phyloP scores from a whole-genome alignment of 495 filamentous ascomycete genomes.

The Podospora comata region DNA sequence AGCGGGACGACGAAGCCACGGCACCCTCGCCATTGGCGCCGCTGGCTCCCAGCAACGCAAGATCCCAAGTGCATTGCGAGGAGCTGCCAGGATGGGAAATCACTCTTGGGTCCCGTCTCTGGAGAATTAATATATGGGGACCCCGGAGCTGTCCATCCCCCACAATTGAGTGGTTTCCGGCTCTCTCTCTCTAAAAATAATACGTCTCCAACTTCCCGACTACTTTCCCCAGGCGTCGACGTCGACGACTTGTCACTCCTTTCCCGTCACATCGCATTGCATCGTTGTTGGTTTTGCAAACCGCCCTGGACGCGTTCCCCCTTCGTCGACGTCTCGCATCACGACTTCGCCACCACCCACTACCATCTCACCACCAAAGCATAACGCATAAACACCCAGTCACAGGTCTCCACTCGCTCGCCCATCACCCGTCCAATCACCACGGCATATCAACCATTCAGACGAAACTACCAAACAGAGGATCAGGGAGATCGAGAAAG shows the following conservation, averaged over 20 bases:
- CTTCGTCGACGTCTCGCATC: constrained; percentile 7
- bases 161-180: constrained; percentile 7
- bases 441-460: constrained; percentile 1
- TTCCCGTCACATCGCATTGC: constrained; percentile 6
- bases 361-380: neutral
- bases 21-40: constrained; percentile 20
- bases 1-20: constrained; percentile 11
- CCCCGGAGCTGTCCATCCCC: constrained; percentile 19
- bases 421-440: neutral
- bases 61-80: neutral
- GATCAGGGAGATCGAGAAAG: neutral
- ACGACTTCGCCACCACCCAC: neutral
- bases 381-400: neutral
- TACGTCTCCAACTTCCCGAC: constrained; percentile 1
- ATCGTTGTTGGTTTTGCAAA: constrained; percentile 9
- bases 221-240: neutral
- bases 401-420: neutral
- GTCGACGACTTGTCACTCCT: constrained; percentile 11
- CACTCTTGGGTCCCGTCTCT: constrained; percentile 11
- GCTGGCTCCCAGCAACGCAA: constrained; percentile 11
- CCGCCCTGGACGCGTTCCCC: neutral
- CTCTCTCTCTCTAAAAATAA: constrained; percentile 12
- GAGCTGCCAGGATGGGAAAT: constrained; percentile 9
- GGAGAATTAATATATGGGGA: constrained; percentile 22
- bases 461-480: neutral